Evolutionary conservation across 2,329 filamentous ascomycete genomes (phyloP).

Genomic region (Penicillium sp.): DNA sequence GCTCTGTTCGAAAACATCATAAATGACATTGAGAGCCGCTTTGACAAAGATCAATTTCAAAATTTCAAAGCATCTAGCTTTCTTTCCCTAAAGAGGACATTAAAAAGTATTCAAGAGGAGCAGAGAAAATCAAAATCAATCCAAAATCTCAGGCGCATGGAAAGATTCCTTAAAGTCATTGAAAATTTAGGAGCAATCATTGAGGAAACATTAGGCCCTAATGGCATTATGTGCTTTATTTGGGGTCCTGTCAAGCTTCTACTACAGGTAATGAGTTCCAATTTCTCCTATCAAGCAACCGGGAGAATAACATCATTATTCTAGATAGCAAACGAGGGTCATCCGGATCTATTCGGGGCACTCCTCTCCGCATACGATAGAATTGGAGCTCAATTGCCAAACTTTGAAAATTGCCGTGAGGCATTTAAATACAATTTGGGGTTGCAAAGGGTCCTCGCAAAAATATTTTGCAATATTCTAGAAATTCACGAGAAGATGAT

Average conservation of each 20-base stretch:
- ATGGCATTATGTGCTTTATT: background rate
- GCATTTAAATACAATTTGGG: background rate
- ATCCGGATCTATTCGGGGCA: background rate
- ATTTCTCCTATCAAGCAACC: background rate
- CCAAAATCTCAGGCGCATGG: slow-evolving; percentile 1
- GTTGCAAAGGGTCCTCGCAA: background rate
- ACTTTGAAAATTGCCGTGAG: background rate
- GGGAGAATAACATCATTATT: background rate
- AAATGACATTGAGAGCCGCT: background rate
- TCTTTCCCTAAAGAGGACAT: background rate
- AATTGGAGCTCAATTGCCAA: background rate
- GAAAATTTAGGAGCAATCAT: background rate
- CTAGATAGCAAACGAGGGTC: slow-evolving; percentile 1
- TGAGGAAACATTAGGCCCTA: background rate
- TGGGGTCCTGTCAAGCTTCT: slow-evolving; percentile 1
- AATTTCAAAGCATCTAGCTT: background rate
- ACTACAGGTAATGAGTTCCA: background rate
- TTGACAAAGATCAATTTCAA: background rate
- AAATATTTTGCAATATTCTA: background rate
- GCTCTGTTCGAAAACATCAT: background rate
- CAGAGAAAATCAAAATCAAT: background rate
- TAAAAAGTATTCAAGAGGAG: slow-evolving; percentile 4
- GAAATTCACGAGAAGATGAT: slow-evolving; percentile 1
- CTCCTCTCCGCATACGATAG: slow-evolving; percentile 2
- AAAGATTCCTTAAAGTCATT: background rate